These are phyloP conservation scores for Aspergillus quadricinctus DNA, from an alignment of 2,329 filamentous ascomycete species.

Conservation along the genomic window DNA sequence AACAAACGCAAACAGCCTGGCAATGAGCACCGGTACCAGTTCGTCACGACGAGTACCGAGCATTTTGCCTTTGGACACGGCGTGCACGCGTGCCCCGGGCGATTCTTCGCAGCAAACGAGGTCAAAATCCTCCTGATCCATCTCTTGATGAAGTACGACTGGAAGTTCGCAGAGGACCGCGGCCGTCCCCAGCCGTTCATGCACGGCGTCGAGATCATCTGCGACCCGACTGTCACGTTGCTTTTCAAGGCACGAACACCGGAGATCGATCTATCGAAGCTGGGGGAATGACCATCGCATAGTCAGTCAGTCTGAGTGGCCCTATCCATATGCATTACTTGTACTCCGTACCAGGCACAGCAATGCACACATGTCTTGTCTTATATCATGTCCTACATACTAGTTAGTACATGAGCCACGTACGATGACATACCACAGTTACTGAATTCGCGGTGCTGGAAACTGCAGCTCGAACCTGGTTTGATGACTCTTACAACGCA, in stretches of 20 bases:
- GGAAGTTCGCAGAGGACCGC: slow-evolving; percentile 38
- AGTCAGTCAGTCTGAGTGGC: neutral
- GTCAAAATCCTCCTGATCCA: slow-evolving; percentile 53
- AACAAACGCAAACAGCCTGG: slow-evolving; percentile 26
- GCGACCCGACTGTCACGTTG: slow-evolving; percentile 24
- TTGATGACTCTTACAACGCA: neutral
- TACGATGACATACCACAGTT: neutral
- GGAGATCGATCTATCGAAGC: slow-evolving; percentile 20
- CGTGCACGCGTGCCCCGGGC: slow-evolving; percentile 43
- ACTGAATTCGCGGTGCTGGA: too few relatives aligned
- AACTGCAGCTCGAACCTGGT: neutral
- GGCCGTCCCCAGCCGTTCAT: slow-evolving; percentile 41
- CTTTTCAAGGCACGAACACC: slow-evolving; percentile 22
- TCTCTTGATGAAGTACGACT: slow-evolving; percentile 51
- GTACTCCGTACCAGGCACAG: neutral
- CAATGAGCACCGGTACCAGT: slow-evolving; percentile 26
- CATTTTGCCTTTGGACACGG: slow-evolving; percentile 37
- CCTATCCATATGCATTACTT: neutral
- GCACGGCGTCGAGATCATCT: slow-evolving; percentile 44
- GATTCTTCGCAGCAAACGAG: slow-evolving; percentile 55
- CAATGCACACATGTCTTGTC: neutral
- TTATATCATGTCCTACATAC: neutral
- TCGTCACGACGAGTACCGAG: slow-evolving; percentile 27
- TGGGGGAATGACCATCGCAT: neutral
- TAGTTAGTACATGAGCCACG: neutral